Percentiles rank a stretch among this genome's conserved stretches.
phyloP scores from a whole-genome alignment of 2,329 filamentous ascomycete species.

The Trichophyton simii region DNA sequence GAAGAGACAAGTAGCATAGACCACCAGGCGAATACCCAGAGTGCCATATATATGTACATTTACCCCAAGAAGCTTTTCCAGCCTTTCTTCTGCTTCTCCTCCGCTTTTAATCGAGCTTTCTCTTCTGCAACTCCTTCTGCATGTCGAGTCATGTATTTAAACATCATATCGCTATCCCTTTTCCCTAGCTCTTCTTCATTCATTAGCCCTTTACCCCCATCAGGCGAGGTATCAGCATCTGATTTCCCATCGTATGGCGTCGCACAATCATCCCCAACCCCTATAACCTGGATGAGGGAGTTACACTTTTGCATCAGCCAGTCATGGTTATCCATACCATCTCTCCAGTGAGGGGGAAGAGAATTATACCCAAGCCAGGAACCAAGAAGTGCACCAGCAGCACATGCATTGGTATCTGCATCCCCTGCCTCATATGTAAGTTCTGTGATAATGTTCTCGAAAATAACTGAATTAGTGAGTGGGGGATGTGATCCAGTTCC shows the following conservation, averaged over 20 bases:
- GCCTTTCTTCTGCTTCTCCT: constrained; percentile 5
- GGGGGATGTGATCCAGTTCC: neutral
- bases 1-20: neutral
- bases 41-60: neutral
- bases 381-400: constrained; percentile 40
- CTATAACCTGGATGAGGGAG: constrained; percentile 8
- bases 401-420: constrained; percentile 44
- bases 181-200: constrained; percentile 9
- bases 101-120: constrained; percentile 4
- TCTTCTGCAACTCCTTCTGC: constrained; percentile 7
- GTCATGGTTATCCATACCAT: constrained; percentile 28
- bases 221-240: constrained; percentile 11
- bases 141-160: constrained; percentile 9
- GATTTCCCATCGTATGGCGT: constrained; percentile 8
- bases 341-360: constrained; percentile 39
- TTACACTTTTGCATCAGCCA: constrained; percentile 12
- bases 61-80: constrained; percentile 4
- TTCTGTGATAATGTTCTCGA: constrained; percentile 38
- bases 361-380: constrained; percentile 36
- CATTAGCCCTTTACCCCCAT: constrained; percentile 13
- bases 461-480: constrained; percentile 16
- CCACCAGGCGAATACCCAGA: neutral
- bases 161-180: constrained; percentile 11
- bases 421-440: constrained; percentile 43
- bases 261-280: neutral